Evolutionary conservation across 169 alveolate species (phyloP).

Genomic region (Besnoitia besnoiti): DNA sequence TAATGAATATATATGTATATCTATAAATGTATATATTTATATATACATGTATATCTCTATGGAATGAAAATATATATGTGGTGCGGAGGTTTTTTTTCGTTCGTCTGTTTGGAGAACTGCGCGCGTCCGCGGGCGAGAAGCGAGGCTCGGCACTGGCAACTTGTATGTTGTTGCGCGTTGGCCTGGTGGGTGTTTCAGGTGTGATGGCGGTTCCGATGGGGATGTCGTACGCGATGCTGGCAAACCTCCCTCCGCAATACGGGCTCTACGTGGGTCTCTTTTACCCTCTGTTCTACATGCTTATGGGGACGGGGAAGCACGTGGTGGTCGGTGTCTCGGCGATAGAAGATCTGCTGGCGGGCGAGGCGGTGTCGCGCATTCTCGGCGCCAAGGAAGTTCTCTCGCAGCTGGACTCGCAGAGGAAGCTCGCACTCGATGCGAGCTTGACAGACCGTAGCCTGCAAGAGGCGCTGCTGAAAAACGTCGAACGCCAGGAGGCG

Average conservation of each 20-base stretch:
- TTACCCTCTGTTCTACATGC: slow-evolving; percentile 65
- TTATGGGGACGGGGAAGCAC: slow-evolving; percentile 66
- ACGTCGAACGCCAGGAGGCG: slow-evolving; percentile 19
- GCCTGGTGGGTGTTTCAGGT: slow-evolving; percentile 16
- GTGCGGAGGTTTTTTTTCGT: too few species aligned
- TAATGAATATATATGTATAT: not conserved
- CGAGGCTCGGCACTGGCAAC: too few species aligned
- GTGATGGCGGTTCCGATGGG: slow-evolving; percentile 72
- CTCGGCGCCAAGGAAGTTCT: slow-evolving; percentile 44
- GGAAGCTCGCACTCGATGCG: slow-evolving; percentile 1
- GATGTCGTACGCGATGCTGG: slow-evolving; percentile 72
- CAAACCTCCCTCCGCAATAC: slow-evolving; percentile 67
- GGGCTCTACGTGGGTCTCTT: slow-evolving; percentile 66
- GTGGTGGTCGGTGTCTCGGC: slow-evolving; percentile 68
- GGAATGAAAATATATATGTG: too few species aligned
- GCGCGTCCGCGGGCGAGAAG: too few species aligned
- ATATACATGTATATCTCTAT: too few species aligned
- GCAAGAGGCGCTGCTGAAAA: not conserved
- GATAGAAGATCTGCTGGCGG: slow-evolving; percentile 66
- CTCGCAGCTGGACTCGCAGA: not conserved
- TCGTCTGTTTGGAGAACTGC: too few species aligned
- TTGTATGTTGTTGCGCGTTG: not conserved
- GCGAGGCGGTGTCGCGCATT: slow-evolving; percentile 62
- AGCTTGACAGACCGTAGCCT: slow-evolving; percentile 39
- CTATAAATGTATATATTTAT: not conserved